These are phyloP conservation scores for Saccharum hybrid DNA, from an alignment of 202 grass and related monocot genomes.

Conservation along the genomic window DNA sequence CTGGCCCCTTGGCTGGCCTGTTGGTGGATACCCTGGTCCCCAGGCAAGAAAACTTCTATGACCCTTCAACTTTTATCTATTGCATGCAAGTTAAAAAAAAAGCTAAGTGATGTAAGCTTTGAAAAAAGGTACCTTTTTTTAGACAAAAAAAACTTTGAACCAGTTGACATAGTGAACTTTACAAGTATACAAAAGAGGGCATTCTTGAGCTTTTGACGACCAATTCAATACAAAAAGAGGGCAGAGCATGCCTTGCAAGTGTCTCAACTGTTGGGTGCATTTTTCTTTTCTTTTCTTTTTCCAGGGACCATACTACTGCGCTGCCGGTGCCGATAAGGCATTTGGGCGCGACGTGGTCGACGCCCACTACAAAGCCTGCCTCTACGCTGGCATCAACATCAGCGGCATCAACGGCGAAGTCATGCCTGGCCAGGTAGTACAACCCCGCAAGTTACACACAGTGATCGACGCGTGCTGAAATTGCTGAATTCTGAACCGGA, in stretches of 20 bases:
- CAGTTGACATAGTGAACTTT: background rate
- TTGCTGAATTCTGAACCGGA: conserved; percentile 19
- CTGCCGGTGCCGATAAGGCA: conserved; percentile 72
- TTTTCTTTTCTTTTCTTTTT: too few species aligned
- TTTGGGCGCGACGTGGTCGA: conserved; percentile 82
- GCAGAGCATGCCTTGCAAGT: background rate
- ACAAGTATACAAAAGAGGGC: background rate
- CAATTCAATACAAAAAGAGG: conserved; percentile 3
- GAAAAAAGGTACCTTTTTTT: background rate
- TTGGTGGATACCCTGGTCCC: conserved; percentile 89
- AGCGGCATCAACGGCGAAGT: conserved; percentile 97
- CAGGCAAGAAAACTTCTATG: conserved; percentile 59
- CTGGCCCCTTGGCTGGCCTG: conserved; percentile 95
- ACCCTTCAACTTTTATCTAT: background rate
- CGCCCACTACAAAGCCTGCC: conserved; percentile 96
- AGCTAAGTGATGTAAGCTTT: background rate
- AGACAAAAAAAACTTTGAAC: background rate
- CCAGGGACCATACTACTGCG: conserved; percentile 87
- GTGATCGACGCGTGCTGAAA: conserved; percentile 3
- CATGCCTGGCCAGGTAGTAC: conserved; percentile 86
- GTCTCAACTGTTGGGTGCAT: conserved; percentile 14
- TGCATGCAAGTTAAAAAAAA: conserved; percentile 1
- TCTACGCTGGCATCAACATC: conserved; percentile 88
- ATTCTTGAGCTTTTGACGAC: background rate
- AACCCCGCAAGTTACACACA: background rate